Percentiles rank a stretch among this genome's conserved stretches.
These are phyloP conservation scores for Hypericum perforatum DNA, from an alignment of 345 rosid species.

Conservation along the genomic window DNA sequence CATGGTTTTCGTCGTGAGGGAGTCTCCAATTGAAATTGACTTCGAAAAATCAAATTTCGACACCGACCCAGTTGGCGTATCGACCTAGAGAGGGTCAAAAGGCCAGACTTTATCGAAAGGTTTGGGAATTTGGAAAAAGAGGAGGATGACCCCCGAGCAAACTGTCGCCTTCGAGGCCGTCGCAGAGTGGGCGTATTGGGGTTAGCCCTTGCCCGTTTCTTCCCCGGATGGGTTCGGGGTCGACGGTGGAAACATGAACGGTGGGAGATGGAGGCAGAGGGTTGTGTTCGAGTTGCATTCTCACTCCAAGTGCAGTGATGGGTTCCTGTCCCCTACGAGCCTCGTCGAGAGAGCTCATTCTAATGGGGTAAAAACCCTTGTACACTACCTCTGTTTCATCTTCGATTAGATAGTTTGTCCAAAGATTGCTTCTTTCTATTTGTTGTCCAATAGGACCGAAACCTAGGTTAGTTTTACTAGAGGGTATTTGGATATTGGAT, in stretches of 20 bases:
- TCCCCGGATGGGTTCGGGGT: conserved; percentile 43
- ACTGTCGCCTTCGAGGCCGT: conserved; percentile 48
- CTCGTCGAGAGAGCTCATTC: conserved; percentile 82
- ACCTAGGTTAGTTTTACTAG: no score
- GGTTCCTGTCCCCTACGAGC: conserved; percentile 80
- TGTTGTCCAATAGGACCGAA: neutral
- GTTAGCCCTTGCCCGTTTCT: conserved; percentile 15
- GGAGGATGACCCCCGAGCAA: conserved; percentile 70
- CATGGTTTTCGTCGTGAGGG: no score
- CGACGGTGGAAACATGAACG: conserved; percentile 27
- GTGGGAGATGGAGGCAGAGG: conserved; percentile 27
- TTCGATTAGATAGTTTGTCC: neutral
- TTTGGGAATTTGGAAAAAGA: no score
- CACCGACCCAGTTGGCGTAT: conserved; percentile 21
- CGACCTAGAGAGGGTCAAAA: conserved; percentile 14
- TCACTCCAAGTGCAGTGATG: conserved; percentile 89
- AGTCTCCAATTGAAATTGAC: conserved; percentile 24
- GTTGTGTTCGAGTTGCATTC: conserved; percentile 79
- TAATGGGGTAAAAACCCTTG: conserved; percentile 63
- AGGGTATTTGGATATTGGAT: no score
- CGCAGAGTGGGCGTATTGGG: conserved; percentile 61
- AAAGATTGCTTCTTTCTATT: neutral
- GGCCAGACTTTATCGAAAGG: conserved; percentile 13
- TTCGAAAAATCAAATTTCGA: conserved; percentile 21
- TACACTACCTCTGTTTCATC: neutral